A percentile compares a stretch with the other conserved stretches of the same genome.
These are phyloP conservation scores for Hypericum perforatum DNA, from an alignment of 345 rosid genomes.

Conservation along the genomic window DNA sequence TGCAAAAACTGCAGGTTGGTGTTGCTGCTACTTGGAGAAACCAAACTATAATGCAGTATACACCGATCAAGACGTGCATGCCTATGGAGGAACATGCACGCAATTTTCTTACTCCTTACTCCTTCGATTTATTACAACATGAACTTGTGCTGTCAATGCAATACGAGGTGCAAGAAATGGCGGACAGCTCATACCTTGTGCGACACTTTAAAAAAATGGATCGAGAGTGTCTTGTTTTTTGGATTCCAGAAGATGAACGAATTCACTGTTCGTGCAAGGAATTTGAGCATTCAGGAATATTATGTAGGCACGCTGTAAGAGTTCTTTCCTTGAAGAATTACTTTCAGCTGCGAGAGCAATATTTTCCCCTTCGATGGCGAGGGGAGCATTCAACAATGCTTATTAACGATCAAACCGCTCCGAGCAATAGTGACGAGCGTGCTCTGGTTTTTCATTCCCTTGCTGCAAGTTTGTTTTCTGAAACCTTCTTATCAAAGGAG, in stretches of 20 bases:
- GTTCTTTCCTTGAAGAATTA: conserved; percentile 60
- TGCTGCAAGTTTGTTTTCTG: conserved; percentile 51
- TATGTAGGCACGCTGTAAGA: conserved; percentile 78
- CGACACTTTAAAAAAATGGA: conserved; percentile 81
- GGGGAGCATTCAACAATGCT: conserved; percentile 35
- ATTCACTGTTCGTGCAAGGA: conserved; percentile 90
- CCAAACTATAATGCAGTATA: conserved; percentile 31
- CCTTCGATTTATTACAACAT: conserved; percentile 59
- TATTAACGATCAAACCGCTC: conserved; percentile 34
- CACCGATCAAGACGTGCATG: conserved; percentile 54
- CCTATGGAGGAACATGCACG: conserved; percentile 88
- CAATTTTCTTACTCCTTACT: conserved; percentile 61
- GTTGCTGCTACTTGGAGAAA: conserved; percentile 37
- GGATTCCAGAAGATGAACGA: conserved; percentile 70
- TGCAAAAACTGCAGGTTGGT: conserved; percentile 39
- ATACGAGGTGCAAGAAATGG: conserved; percentile 65
- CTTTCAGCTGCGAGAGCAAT: conserved; percentile 77
- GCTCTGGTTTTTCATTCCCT: conserved; percentile 58
- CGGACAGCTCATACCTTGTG: conserved; percentile 65
- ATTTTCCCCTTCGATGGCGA: conserved; percentile 67
- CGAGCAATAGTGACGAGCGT: conserved; percentile 39
- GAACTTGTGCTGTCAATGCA: conserved; percentile 79
- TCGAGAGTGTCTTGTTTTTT: conserved; percentile 53
- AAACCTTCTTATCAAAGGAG: conserved; percentile 53
- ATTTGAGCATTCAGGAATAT: conserved; percentile 68